Conservation (phyloP, 139 green algal genomes). For the Chlamydomonas asymmetrica region DNA sequence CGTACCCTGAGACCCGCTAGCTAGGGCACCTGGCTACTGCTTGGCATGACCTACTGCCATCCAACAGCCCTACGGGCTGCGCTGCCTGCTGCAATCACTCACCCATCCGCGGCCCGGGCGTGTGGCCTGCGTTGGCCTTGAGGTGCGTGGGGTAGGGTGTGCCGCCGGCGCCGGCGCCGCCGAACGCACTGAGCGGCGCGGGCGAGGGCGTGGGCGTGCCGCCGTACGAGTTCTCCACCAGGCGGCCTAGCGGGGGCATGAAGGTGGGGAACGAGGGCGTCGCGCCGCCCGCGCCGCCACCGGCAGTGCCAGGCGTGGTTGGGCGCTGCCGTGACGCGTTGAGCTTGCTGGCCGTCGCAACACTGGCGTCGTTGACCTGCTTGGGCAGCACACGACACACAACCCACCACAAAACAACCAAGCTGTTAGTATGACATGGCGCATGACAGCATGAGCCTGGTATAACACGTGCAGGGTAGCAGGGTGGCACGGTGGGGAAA, state of each 20-base stretch:
- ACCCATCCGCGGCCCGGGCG: slow-evolving; percentile 22
- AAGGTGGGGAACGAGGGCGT: not conserved
- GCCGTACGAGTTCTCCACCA: slow-evolving; percentile 24
- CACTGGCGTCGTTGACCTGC: not conserved
- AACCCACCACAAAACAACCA: too few relatives aligned
- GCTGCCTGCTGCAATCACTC: not conserved
- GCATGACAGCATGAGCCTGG: too few relatives aligned
- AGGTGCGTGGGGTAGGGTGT: slow-evolving; percentile 6
- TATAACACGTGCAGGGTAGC: too few relatives aligned
- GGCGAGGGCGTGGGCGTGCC: slow-evolving; percentile 7
- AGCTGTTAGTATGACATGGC: too few relatives aligned
- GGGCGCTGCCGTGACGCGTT: too few relatives aligned
- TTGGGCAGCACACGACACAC: not conserved
- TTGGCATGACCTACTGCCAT: not conserved
- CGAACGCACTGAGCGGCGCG: not conserved
- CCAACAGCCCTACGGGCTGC: not conserved
- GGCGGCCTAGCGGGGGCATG: slow-evolving; percentile 16
- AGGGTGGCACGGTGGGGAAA: too few relatives aligned
- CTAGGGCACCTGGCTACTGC: too few relatives aligned
- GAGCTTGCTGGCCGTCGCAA: too few relatives aligned
- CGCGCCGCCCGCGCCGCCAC: too few relatives aligned
- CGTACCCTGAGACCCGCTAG: too few relatives aligned
- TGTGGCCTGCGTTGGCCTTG: not conserved
- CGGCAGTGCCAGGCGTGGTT: too few relatives aligned
- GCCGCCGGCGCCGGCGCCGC: not conserved